Base-by-base conservation (phyloP, 495 filamentous ascomycete genomes). In the Penicillium nucicola region DNA sequence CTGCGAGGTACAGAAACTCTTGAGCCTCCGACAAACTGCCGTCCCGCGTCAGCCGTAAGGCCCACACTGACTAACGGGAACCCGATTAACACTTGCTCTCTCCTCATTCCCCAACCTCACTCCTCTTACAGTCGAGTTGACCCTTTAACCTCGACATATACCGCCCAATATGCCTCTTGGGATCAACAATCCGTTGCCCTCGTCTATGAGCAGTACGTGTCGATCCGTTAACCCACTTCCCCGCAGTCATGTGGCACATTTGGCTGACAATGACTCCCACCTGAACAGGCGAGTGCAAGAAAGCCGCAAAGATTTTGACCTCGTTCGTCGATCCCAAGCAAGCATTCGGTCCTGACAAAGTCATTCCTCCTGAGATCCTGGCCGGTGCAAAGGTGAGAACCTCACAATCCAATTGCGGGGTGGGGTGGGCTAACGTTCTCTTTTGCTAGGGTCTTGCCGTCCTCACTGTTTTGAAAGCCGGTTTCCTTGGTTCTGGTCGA, bases 321-420 rank as follows among this genome's bases (percentile, higher is more conserved):
- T 96, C 92, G 4, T 98, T 98, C 60, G 81, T 98, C 58, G 93
- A 98, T 62, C 95, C 93, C 14, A 81, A 82, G 56, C 93, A 97
- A 77, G 77, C 95, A 11, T 97, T 97, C 67, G 90, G 92, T 4
- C 93, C 93, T 30, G 93, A 98, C 67, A 97, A 97, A 70, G 83
- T 98, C 63, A 98, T 98, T 66, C 93, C 93, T 34, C 93, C 95
- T 3, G 82, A 87, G 36, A 81, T 98, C 58, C 82, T 98, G 53
- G 85, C 89, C 35, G 85, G 86, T 61, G 95, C 93, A 57, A 97
- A 97, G 84, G 90, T 93, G 72, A 55, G 77, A 48, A 14, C 3
- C 20, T 20, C 20, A 10, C 22, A 14, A 32, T 45, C 25, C 50
- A 14, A 32, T 45, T 19, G 49, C 41, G 43, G 52, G 46, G 44